Evolutionary conservation across 2,329 filamentous ascomycete species (phyloP).

Genomic region (Neospermospora avenae): DNA sequence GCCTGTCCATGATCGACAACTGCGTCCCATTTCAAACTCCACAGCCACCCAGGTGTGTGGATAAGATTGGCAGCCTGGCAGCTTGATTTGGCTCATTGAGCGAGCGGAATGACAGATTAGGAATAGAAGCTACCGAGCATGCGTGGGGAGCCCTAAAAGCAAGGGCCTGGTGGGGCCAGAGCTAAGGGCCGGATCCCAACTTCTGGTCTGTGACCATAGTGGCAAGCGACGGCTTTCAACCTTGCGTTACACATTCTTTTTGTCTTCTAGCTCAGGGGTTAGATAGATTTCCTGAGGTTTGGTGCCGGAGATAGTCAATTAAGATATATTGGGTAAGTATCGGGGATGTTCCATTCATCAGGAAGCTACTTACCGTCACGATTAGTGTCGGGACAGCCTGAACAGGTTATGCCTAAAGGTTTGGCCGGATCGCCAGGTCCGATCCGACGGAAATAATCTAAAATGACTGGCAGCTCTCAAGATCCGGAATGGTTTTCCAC

Average conservation of each 20-base stretch:
- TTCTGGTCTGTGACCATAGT: neutral
- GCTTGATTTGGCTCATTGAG: neutral
- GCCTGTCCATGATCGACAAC: neutral
- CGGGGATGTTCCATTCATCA: neutral
- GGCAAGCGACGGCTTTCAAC: neutral
- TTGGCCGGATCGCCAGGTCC: too few relatives aligned
- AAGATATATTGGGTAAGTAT: neutral
- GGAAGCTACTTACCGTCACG: too few relatives aligned
- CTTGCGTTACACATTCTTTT: neutral
- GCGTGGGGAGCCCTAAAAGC: neutral
- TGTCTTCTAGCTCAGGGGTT: neutral
- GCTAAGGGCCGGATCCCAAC: neutral
- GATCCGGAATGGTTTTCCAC: neutral
- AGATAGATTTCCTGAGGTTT: neutral
- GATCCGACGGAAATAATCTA: too few relatives aligned
- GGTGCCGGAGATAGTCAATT: neutral
- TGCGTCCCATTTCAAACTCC: neutral
- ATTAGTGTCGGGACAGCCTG: too few relatives aligned
- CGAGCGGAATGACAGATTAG: conserved; percentile 1
- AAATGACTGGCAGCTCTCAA: neutral
- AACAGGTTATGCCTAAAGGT: too few relatives aligned
- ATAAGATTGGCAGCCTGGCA: neutral
- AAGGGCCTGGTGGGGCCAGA: too few relatives aligned
- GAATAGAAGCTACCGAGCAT: neutral
- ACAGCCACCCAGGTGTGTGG: neutral